Percentiles rank a stretch among this genome's conserved stretches.
These are phyloP conservation scores for Echeveria elegans DNA, from an alignment of 164 flowering plant species.

Conservation along the genomic window DNA sequence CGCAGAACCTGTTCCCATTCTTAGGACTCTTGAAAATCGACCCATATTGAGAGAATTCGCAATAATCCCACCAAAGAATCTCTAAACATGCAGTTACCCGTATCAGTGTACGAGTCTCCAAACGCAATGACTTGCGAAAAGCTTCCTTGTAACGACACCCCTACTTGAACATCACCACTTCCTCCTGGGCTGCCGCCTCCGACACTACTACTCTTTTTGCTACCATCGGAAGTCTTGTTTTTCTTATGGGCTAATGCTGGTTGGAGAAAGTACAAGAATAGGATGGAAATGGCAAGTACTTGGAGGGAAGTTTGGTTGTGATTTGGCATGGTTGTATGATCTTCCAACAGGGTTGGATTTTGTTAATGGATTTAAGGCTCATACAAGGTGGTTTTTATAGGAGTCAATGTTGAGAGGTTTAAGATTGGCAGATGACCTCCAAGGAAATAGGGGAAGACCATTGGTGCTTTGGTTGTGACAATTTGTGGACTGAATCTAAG, in stretches of 20 bases:
- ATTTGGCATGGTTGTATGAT: too few relatives aligned
- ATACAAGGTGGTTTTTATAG: not conserved
- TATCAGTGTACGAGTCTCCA: not conserved
- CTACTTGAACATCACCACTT: not conserved
- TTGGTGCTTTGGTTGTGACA: not conserved
- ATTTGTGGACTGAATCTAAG: not conserved
- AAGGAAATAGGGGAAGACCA: not conserved
- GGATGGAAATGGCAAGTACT: too few relatives aligned
- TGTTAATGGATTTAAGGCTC: not conserved
- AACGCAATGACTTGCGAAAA: not conserved
- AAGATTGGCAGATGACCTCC: not conserved
- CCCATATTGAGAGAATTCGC: not conserved
- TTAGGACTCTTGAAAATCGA: not conserved
- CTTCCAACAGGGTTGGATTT: not conserved
- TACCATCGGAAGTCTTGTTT: too few relatives aligned
- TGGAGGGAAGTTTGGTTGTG: too few relatives aligned
- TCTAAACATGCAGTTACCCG: not conserved
- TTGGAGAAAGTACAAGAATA: too few relatives aligned
- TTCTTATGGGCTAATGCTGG: too few relatives aligned
- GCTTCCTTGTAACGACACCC: not conserved
- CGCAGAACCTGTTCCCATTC: not conserved
- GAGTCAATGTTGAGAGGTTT: not conserved
- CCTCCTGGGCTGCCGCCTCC: not conserved
- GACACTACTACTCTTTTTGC: not conserved
- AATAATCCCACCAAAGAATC: not conserved